These are phyloP conservation scores for Debaryomyces subglobosus DNA, from an alignment of 1,139 yeast genomes.

Conservation along the genomic window DNA sequence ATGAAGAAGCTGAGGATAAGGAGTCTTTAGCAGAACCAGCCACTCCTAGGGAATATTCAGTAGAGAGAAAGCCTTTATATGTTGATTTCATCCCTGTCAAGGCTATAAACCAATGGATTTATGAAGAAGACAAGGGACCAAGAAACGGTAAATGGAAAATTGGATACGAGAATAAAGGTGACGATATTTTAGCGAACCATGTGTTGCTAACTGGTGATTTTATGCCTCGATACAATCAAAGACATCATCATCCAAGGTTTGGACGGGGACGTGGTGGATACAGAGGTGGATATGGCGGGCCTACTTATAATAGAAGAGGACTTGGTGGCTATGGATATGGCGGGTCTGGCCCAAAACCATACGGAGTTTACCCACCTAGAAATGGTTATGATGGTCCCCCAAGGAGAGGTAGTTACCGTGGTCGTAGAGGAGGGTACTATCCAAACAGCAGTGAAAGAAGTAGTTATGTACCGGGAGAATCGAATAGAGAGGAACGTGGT, in stretches of 20 bases:
- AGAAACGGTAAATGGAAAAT: slow-evolving; percentile 48
- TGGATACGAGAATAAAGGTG: slow-evolving; percentile 34
- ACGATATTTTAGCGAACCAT: slow-evolving; percentile 42
- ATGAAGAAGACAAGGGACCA: slow-evolving; percentile 49
- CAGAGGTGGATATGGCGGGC: slow-evolving; percentile 7
- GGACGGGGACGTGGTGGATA: slow-evolving; percentile 13
- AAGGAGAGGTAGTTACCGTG: slow-evolving; percentile 10
- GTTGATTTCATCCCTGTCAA: slow-evolving; percentile 50
- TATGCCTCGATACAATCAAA: slow-evolving; percentile 24
- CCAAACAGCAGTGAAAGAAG: slow-evolving; percentile 19
- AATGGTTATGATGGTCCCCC: slow-evolving; percentile 9
- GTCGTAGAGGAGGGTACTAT: slow-evolving; percentile 9
- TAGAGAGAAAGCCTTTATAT: slow-evolving; percentile 32
- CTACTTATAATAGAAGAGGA: slow-evolving; percentile 11
- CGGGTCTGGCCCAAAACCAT: slow-evolving; percentile 10
- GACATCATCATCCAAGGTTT: slow-evolving; percentile 14
- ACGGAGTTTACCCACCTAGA: slow-evolving; percentile 9
- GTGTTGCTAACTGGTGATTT: slow-evolving; percentile 40
- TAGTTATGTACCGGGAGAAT: slow-evolving; percentile 18
- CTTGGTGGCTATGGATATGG: slow-evolving; percentile 17
- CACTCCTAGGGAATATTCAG: slow-evolving; percentile 23
- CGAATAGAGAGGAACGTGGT: slow-evolving; percentile 10
- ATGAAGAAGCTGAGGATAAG: slow-evolving; percentile 18
- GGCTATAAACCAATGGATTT: slow-evolving; percentile 50
- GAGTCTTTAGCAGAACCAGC: slow-evolving; percentile 17